A percentile compares a stretch with the other conserved stretches of the same genome.
Evolutionary conservation across 1,139 yeast species (phyloP).

Genomic region (Taphrina wiesneri): DNA sequence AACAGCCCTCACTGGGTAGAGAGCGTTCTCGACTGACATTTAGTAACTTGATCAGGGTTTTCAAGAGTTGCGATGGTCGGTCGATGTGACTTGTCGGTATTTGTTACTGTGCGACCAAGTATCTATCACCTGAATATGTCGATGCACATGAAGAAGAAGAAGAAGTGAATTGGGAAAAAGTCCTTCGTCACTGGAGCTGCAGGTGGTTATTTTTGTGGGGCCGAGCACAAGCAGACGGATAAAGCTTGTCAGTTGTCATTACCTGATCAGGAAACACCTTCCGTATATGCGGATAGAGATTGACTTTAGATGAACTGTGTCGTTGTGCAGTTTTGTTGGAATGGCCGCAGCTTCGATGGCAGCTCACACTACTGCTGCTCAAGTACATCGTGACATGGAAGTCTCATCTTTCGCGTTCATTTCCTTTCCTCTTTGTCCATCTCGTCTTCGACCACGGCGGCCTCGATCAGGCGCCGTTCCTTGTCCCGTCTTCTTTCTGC

Average conservation of each 20-base stretch:
- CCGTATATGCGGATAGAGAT: not conserved
- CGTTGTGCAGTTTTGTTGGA: not conserved
- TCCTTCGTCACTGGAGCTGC: not conserved
- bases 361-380: not conserved
- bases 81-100: too few relatives aligned
- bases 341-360: not conserved
- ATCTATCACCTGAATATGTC: too few relatives aligned
- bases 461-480: not conserved
- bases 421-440: not conserved
- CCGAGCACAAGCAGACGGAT: not conserved
- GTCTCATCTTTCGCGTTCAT: not conserved
- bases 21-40: slow-evolving; percentile 5
- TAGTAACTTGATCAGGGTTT: not conserved
- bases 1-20: slow-evolving; percentile 7
- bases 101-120: too few relatives aligned
- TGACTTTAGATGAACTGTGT: not conserved
- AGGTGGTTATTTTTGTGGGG: not conserved
- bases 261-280: not conserved
- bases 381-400: not conserved
- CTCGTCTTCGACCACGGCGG: not conserved
- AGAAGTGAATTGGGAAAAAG: not conserved
- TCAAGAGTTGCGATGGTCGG: too few relatives aligned
- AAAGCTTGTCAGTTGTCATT: not conserved
- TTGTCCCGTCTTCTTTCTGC: not conserved
- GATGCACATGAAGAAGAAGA: too few relatives aligned